Evolutionary conservation across 208 protist genomes (phyloP), one percentile per base, ranked within the genome.

Genomic region (Crithidia brevicula): DNA sequence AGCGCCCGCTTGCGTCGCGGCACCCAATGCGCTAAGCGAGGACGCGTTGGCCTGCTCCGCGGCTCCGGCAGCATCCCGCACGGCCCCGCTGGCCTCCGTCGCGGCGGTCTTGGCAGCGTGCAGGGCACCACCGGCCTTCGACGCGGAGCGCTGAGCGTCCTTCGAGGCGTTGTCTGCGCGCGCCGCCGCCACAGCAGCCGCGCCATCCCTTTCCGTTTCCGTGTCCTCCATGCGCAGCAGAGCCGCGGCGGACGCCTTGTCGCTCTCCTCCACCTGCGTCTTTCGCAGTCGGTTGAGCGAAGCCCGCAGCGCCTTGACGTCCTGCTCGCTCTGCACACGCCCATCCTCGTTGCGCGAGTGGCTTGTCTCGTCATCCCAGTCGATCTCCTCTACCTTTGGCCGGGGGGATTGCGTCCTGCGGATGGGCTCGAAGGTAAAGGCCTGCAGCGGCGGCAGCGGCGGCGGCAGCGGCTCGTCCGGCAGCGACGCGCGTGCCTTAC

Each of bases 281-380:
- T 34, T 43, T 31, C 54, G 69, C 33, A 75, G 36, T 5, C 53
- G 61, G 34, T 68, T 50, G 40, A 68, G 33, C 8, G 69, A 67
- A 13, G 61, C 38, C 1, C 54, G 54, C 20, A 75, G 54, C 15
- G 0, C n/a, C 13, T 42, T 7, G 51, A 74, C 63, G 46, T 63
- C 69, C 27, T 64, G 18, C 45, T 63, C 46, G 23, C 50, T 50
- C 22, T 64, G 61, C 43, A 25, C 9, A n/a, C n/a, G n/a, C n/a
- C n/a, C n/a, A n/a, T n/a, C n/a, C n/a, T n/a, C n/a, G n/a, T n/a
- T n/a, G n/a, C n/a, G n/a, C n/a, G 28, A 7, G n/a, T 23, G 31
- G 18, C 36, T 11, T 16, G 42, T 45, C 16, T 47, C 52, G n/a
- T 15, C 20, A 2, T 69, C 69, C 20, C 8, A 28, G 22, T 49